Evolutionary conservation across 352 stramenopile genomes (phyloP).

Genomic region (Phytophthora rubi): DNA sequence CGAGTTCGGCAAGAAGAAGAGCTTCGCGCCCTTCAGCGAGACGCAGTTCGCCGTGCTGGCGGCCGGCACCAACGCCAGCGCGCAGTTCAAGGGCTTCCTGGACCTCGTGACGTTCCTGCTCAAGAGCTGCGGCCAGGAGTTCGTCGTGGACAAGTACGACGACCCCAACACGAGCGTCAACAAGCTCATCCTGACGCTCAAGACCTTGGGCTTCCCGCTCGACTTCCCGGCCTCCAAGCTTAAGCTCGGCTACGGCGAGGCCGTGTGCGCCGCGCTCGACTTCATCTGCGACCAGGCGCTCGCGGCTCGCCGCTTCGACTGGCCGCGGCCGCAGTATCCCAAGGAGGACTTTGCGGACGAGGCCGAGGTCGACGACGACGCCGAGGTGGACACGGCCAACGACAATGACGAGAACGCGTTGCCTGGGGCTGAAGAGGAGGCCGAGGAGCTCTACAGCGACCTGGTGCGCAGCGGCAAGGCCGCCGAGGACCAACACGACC

Average conservation of each 20-base stretch:
- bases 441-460: slow-evolving; percentile 75
- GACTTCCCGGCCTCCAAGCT: slow-evolving; percentile 85
- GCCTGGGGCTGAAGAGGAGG: slow-evolving; percentile 44
- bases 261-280: slow-evolving; percentile 72
- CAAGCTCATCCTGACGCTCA: slow-evolving; percentile 87
- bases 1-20: slow-evolving; percentile 86
- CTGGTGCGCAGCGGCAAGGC: slow-evolving; percentile 37
- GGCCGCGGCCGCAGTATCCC: slow-evolving; percentile 71
- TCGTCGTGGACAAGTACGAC: slow-evolving; percentile 90
- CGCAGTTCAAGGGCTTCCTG: slow-evolving; percentile 84
- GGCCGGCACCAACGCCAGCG: slow-evolving; percentile 62
- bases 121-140: slow-evolving; percentile 80
- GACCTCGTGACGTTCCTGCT: slow-evolving; percentile 77
- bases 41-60: slow-evolving; percentile 69
- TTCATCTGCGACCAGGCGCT: slow-evolving; percentile 88
- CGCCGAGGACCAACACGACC: slow-evolving; percentile 45
- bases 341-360: slow-evolving; percentile 87
- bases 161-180: slow-evolving; percentile 88
- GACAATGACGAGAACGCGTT: slow-evolving; percentile 56
- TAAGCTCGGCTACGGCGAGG: slow-evolving; percentile 80
- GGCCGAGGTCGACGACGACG: slow-evolving; percentile 74
- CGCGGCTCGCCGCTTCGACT: slow-evolving; percentile 63
- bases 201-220: slow-evolving; percentile 81
- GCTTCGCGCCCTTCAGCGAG: slow-evolving; percentile 68
- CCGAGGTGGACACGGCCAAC: slow-evolving; percentile 60